Conservation (phyloP, 352 stramenopile species). For the Globisporangium spiculum region DNA sequence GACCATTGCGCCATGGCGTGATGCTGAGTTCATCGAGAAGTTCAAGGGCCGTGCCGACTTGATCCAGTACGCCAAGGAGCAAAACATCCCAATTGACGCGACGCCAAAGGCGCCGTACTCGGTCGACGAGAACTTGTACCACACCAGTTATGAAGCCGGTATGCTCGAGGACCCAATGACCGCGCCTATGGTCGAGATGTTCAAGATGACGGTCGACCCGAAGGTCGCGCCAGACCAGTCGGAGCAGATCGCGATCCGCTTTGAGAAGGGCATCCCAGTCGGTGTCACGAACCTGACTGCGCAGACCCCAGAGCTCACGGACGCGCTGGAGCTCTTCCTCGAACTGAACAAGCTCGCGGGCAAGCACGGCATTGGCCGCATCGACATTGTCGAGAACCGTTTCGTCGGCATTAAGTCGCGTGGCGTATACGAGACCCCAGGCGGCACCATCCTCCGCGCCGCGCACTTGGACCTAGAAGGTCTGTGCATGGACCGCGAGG, state of each 20-base stretch:
- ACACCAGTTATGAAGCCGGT: conserved; percentile 98
- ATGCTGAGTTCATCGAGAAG: conserved; percentile 97
- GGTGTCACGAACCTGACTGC: conserved; percentile 89
- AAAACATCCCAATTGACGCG: conserved; percentile 96
- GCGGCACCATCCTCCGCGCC: conserved; percentile 89
- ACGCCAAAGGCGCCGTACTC: conserved; percentile 98
- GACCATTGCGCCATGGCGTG: conserved; percentile 96
- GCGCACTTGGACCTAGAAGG: conserved; percentile 93
- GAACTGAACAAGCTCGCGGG: conserved; percentile 97
- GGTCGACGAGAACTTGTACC: conserved; percentile 98
- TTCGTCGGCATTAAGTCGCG: conserved; percentile 99
- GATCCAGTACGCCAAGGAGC: conserved; percentile 95
- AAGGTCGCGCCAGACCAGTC: conserved; percentile 91
- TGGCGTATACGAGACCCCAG: conserved; percentile 98
- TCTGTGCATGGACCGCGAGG: conserved; percentile 97
- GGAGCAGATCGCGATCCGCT: conserved; percentile 93
- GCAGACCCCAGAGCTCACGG: conserved; percentile 85
- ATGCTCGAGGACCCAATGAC: conserved; percentile 95
- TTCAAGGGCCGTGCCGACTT: conserved; percentile 98
- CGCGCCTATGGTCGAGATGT: conserved; percentile 94
- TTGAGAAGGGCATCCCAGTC: conserved; percentile 94
- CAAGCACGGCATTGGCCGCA: conserved; percentile 96
- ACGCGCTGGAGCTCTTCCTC: conserved; percentile 95
- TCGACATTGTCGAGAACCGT: conserved; percentile 99
- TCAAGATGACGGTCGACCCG: conserved; percentile 97